These are phyloP conservation scores for Fusarium pseudograminearum DNA, from an alignment of 2,329 filamentous ascomycete genomes.

Conservation along the genomic window DNA sequence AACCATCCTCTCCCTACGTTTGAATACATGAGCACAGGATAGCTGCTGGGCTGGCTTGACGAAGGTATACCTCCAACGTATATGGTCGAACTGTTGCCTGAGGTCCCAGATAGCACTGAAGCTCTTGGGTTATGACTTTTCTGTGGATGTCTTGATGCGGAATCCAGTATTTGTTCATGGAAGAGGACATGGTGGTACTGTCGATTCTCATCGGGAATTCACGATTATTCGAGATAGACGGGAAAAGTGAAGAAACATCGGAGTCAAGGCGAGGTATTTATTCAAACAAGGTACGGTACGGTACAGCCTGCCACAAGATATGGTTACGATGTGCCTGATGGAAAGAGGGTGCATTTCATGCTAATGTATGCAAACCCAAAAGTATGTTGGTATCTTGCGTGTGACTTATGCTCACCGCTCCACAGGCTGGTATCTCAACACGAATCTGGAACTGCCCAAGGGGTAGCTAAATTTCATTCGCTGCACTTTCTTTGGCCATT, in stretches of 20 bases:
- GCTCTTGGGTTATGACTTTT: conserved; percentile 69
- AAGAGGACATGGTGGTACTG: conserved; percentile 44
- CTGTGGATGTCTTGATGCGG: conserved; percentile 70
- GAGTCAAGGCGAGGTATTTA: conserved; percentile 46
- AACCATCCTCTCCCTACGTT: conserved; percentile 69
- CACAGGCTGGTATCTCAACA: conserved; percentile 39
- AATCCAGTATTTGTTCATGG: conserved; percentile 71
- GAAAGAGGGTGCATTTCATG: conserved; percentile 40
- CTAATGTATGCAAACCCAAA: conserved; percentile 46
- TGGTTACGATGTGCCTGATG: conserved; percentile 41
- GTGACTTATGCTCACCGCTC: conserved; percentile 47
- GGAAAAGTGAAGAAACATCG: conserved; percentile 22
- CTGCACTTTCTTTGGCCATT: conserved; percentile 42
- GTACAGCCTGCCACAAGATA: conserved; percentile 34
- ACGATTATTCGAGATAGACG: conserved; percentile 27
- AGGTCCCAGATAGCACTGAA: conserved; percentile 69
- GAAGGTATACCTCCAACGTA: conserved; percentile 64
- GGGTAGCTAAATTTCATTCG: conserved; percentile 37
- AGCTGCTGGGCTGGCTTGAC: conserved; percentile 28
- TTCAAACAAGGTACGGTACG: conserved; percentile 27
- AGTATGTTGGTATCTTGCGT: conserved; percentile 43
- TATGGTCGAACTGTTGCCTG: conserved; percentile 69
- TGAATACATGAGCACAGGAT: conserved; percentile 44
- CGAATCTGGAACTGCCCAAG: conserved; percentile 40
- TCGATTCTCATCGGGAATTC: conserved; percentile 24